Percentiles rank a stretch among this genome's conserved stretches.
These are phyloP conservation scores for Populus euphratica DNA, from an alignment of 345 rosid species.

Conservation along the genomic window DNA sequence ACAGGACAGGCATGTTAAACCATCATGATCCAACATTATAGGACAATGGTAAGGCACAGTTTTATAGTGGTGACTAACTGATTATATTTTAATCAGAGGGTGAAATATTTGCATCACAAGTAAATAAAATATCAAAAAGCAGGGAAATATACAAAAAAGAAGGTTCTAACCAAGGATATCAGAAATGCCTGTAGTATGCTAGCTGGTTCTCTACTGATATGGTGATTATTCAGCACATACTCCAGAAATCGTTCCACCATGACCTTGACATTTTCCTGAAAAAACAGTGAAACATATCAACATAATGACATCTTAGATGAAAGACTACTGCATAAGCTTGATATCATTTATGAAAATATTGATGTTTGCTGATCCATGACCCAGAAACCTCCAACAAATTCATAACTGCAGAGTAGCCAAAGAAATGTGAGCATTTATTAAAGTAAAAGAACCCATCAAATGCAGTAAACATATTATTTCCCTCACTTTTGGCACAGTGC, in stretches of 20 bases:
- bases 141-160: not conserved
- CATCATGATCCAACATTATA: not conserved
- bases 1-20: no score
- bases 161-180: constrained; percentile 66
- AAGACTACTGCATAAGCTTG: not conserved
- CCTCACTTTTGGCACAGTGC: not conserved
- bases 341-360: not conserved
- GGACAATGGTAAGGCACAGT: not conserved
- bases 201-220: constrained; percentile 49
- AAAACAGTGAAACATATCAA: constrained; percentile 16
- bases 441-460: not conserved
- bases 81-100: no score
- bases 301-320: not conserved
- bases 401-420: not conserved
- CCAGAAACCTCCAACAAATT: not conserved
- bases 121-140: constrained; percentile 4
- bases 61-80: no score
- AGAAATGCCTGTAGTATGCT: constrained; percentile 74
- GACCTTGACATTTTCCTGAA: constrained; percentile 64
- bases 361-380: not conserved
- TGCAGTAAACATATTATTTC: not conserved
- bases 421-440: not conserved
- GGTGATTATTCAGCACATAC: constrained; percentile 69
- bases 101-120: not conserved
- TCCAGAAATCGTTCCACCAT: constrained; percentile 59